These are phyloP conservation scores for Metschnikowia corniflorae DNA, from an alignment of 805 yeast genomes.

Conservation along the genomic window DNA sequence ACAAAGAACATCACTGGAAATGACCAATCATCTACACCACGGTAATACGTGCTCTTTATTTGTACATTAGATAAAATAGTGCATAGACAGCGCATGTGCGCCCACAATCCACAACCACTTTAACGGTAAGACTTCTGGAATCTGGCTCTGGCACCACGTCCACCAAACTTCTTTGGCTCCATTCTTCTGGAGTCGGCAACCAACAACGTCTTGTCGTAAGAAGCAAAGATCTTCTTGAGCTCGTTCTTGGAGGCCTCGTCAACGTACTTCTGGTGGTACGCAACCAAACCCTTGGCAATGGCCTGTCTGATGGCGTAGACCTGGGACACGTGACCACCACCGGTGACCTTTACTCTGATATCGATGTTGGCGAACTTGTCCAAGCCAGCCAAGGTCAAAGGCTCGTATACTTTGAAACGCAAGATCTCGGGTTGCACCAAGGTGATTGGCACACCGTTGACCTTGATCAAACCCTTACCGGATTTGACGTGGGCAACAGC, in stretches of 20 bases:
- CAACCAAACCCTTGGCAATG: constrained; percentile 98
- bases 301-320: constrained; percentile 99
- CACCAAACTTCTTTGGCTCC: constrained; percentile 99
- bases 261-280: constrained; percentile 98
- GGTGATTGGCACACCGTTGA: constrained; percentile 99
- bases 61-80: constrained; percentile 21
- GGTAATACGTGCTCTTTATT: constrained; percentile 16
- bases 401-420: constrained; percentile 99
- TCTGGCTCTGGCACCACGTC: constrained; percentile 99
- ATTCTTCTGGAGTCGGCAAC: constrained; percentile 99
- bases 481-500: constrained; percentile 99
- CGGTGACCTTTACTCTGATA: constrained; percentile 98
- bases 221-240: constrained; percentile 94
- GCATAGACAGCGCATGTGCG: not conserved
- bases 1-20: too few relatives aligned
- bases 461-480: constrained; percentile 99
- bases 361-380: constrained; percentile 98
- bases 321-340: constrained; percentile 99
- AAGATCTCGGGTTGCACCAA: constrained; percentile 98
- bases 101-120: constrained; percentile 19
- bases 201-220: constrained; percentile 99
- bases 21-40: not conserved
- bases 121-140: constrained; percentile 99
- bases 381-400: constrained; percentile 95
- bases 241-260: constrained; percentile 99